Base-by-base conservation (phyloP, 179 eudicot species). In the Patellifolia procumbens region DNA sequence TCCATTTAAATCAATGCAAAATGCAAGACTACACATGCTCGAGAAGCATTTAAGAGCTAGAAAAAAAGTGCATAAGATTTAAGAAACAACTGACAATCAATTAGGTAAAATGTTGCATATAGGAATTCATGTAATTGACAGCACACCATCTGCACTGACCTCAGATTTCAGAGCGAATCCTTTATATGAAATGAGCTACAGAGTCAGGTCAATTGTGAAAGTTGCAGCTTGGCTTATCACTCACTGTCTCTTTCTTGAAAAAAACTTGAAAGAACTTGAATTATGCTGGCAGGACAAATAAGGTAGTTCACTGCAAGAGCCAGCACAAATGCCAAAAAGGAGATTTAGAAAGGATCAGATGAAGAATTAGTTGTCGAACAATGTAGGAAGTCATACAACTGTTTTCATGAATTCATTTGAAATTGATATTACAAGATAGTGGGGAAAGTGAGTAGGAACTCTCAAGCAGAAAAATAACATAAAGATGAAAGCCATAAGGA, bases 161-260 rank as follows among this genome's bases (percentile, higher is more conserved):
- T 53, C 29, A 53, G 74, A 37, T 63, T 61, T 53, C 46, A 53
- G 74, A 55, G 52, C 22, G 24, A 72, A 17, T 35, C 9, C 53
- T 13, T 43, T 43, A 6, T 39, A 72, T 72, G 66, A 39, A 72
- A 37, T 72, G 74, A 71, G 75, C 75, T 56, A 72, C 34, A 72
- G 48, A 34, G 28, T 35, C 52, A 37, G 24, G 64, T 72, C 66
- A 58, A 58, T 58, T 72, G 66, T 15, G 75, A 72, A 52, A 19
- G 37, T 72, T 72, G 75, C 75, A 72, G 28, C 74, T 53, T 7
- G 74, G 31, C 42, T 35, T 71, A 52, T 71, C 62, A 71, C 43
- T 52, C 45, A 34, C 34, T 34, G 52, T 71, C 61, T 49, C 32
- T 70, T 17, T 70, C 46, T 52, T 20, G 32, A 31, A 26, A 4